These are phyloP conservation scores for Naganishia vaughanmartiniae DNA, from an alignment of 768 basidiomycete genomes.

Conservation along the genomic window DNA sequence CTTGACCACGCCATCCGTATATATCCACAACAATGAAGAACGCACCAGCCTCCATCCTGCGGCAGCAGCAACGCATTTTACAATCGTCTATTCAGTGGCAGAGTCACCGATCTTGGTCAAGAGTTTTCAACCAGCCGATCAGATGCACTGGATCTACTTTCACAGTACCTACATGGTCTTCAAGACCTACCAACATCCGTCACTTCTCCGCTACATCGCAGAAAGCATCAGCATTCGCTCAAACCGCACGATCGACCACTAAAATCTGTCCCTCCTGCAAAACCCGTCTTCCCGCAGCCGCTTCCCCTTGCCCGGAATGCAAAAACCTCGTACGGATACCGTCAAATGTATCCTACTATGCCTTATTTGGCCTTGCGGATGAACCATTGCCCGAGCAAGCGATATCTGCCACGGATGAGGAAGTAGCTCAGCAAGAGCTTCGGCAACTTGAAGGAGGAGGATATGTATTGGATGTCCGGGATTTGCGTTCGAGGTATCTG, in stretches of 20 bases:
- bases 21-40: not conserved
- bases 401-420: constrained; percentile 57
- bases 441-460: constrained; percentile 36
- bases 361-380: constrained; percentile 65
- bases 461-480: constrained; percentile 64
- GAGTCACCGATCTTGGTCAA: not conserved
- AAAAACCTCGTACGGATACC: constrained; percentile 65
- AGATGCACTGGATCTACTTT: not conserved
- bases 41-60: not conserved
- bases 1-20: not conserved
- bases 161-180: not conserved
- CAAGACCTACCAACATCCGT: not conserved
- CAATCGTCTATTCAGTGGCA: not conserved
- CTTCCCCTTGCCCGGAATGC: constrained; percentile 74
- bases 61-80: not conserved
- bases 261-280: constrained; percentile 66
- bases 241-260: not conserved
- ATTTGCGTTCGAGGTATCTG: constrained; percentile 67
- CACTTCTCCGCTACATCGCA: constrained; percentile 2
- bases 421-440: constrained; percentile 35
- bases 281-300: constrained; percentile 60
- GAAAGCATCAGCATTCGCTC: not conserved
- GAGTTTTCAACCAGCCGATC: not conserved
- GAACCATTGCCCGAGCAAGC: constrained; percentile 31
- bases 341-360: constrained; percentile 62